Evolutionary conservation across 164 flowering plant genomes (phyloP).

Genomic region (Piper betle): DNA sequence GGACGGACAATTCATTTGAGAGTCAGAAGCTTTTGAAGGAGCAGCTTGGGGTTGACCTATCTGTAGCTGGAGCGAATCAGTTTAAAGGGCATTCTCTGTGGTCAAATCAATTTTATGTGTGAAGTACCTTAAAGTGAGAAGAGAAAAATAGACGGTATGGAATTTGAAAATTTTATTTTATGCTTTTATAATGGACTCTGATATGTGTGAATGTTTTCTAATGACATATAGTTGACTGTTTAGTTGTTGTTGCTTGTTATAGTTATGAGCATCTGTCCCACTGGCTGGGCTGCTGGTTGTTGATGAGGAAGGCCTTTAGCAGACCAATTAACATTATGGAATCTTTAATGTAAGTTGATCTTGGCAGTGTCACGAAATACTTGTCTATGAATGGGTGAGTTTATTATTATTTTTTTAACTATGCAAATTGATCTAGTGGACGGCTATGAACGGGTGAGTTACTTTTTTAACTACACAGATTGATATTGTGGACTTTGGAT

Average conservation of each 20-base stretch:
- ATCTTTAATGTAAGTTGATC: slow-evolving; percentile 42
- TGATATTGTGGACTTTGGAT: no score
- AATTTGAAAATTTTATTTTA: background rate
- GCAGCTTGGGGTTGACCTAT: slow-evolving; percentile 27
- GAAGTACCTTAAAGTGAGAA: slow-evolving; percentile 24
- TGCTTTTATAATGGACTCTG: background rate
- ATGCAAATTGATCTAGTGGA: no score
- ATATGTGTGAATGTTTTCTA: background rate
- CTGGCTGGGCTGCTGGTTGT: slow-evolving; percentile 31
- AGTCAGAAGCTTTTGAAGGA: slow-evolving; percentile 33
- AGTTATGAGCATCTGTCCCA: slow-evolving; percentile 32
- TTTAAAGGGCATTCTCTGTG: slow-evolving; percentile 66
- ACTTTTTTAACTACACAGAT: no score
- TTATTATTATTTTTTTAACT: background rate
- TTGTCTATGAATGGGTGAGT: slow-evolving; percentile 43
- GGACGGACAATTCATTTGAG: slow-evolving; percentile 40
- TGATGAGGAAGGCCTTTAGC: slow-evolving; percentile 36
- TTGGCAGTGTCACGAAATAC: slow-evolving; percentile 51
- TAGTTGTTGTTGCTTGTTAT: slow-evolving; percentile 8
- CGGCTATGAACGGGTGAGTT: no score
- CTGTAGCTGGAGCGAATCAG: slow-evolving; percentile 43
- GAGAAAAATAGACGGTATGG: slow-evolving; percentile 28
- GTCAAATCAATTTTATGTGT: slow-evolving; percentile 71
- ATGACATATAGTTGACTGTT: slow-evolving; percentile 2
- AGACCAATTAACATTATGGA: slow-evolving; percentile 34